Conservation (phyloP, 306 rosid genomes). For the Neltuma alba region DNA sequence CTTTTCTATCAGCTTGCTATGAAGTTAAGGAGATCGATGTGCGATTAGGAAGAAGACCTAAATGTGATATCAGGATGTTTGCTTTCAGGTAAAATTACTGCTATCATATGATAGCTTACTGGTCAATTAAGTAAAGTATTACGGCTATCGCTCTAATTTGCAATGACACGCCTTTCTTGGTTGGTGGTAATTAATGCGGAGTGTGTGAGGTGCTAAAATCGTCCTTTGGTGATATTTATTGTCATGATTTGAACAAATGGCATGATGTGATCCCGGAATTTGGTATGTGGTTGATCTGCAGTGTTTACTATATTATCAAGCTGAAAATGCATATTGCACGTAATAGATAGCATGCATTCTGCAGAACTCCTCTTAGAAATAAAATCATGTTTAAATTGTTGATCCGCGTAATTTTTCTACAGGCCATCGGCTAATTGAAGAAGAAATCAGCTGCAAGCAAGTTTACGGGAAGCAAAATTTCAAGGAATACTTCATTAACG, state of each 20-base stretch:
- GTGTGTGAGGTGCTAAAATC: not conserved
- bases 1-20: conserved; percentile 33
- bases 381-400: too few relatives aligned
- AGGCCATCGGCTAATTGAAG: conserved; percentile 36
- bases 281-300: too few relatives aligned
- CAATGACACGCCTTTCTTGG: not conserved
- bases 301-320: too few relatives aligned
- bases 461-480: not conserved
- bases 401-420: too few relatives aligned
- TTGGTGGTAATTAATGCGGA: not conserved
- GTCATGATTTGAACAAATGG: not conserved
- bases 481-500: not conserved
- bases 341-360: too few relatives aligned
- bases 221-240: not conserved
- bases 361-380: too few relatives aligned
- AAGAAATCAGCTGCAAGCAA: conserved; percentile 16
- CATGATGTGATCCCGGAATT: not conserved
- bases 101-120: not conserved
- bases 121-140: not conserved
- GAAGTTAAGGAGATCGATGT: conserved; percentile 40
- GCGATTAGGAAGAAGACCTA: conserved; percentile 43
- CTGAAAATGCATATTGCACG: too few relatives aligned
- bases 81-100: conserved; percentile 25
- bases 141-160: not conserved
- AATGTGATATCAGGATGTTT: conserved; percentile 43